Percentiles rank a stretch among this genome's conserved stretches.
phyloP scores from a whole-genome alignment of 148 eudicot genomes.

The Simmondsia chinensis region DNA sequence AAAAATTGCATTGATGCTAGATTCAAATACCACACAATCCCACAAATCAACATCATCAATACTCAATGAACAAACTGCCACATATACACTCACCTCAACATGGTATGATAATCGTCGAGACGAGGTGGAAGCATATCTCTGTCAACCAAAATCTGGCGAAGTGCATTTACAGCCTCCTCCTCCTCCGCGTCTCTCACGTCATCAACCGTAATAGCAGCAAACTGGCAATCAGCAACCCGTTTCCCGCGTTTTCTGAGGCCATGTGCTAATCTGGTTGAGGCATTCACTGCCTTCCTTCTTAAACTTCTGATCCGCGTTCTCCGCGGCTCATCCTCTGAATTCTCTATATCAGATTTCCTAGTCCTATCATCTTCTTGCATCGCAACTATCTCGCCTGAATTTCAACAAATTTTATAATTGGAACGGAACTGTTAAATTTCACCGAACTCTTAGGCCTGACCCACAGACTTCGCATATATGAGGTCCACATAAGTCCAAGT shows the following conservation, averaged over 20 bases:
- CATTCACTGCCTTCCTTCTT: constrained; percentile 70
- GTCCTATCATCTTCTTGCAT: constrained; percentile 46
- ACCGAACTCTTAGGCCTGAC: too few relatives aligned
- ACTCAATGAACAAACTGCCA: neutral
- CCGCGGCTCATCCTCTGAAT: constrained; percentile 67
- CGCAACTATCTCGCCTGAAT: constrained; percentile 30
- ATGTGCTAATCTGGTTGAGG: constrained; percentile 52
- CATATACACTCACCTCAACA: constrained; percentile 59
- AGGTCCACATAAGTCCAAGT: too few relatives aligned
- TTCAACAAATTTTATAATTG: neutral
- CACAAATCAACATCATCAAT: too few relatives aligned
- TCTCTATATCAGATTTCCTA: constrained; percentile 53
- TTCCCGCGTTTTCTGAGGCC: constrained; percentile 51
- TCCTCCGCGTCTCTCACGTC: constrained; percentile 81
- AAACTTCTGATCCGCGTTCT: constrained; percentile 60
- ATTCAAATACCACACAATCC: too few relatives aligned
- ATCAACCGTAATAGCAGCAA: constrained; percentile 48
- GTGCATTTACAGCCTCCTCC: constrained; percentile 57
- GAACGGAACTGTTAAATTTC: neutral
- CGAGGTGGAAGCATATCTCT: constrained; percentile 57
- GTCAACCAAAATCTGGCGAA: constrained; percentile 56
- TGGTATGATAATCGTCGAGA: constrained; percentile 84
- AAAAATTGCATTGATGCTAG: too few relatives aligned
- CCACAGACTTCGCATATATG: too few relatives aligned
- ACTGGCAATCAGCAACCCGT: constrained; percentile 54